phyloP scores from a whole-genome alignment of 1,284 basidiomycete genomes.

The Tilletia walkeri region DNA sequence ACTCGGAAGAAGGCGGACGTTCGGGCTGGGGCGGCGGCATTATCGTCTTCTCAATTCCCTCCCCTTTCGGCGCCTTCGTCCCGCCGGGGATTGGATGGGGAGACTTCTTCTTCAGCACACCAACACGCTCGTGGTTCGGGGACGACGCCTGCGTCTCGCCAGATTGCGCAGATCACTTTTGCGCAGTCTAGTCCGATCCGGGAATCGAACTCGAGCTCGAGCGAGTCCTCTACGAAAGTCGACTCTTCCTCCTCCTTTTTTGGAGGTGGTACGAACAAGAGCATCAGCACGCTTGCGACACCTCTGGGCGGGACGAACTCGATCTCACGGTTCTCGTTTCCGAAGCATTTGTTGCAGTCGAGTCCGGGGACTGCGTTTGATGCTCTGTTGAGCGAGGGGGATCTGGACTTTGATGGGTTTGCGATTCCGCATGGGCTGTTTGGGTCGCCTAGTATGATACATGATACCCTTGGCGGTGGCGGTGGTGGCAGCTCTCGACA shows the following conservation, averaged over 20 bases:
- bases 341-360: constrained; percentile 45
- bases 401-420: constrained; percentile 44
- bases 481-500: not conserved
- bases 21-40: no score
- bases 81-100: no score
- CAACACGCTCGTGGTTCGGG: no score
- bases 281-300: not conserved
- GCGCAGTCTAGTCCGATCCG: constrained; percentile 40
- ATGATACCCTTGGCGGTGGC: constrained; percentile 1
- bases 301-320: not conserved
- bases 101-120: not conserved
- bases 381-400: constrained; percentile 45
- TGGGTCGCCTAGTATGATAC: constrained; percentile 31
- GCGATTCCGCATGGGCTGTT: constrained; percentile 25
- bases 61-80: no score
- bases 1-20: no score
- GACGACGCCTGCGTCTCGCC: not conserved
- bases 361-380: constrained; percentile 49
- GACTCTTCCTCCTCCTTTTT: not conserved
- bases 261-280: not conserved
- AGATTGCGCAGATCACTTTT: constrained; percentile 22
- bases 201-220: constrained; percentile 20
- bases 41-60: no score
- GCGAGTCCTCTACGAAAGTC: not conserved
- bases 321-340: constrained; percentile 18